Evolutionary conservation across 1,284 basidiomycete genomes (phyloP), one percentile per base, ranked within the genome.

Genomic region (Malassezia equina): DNA sequence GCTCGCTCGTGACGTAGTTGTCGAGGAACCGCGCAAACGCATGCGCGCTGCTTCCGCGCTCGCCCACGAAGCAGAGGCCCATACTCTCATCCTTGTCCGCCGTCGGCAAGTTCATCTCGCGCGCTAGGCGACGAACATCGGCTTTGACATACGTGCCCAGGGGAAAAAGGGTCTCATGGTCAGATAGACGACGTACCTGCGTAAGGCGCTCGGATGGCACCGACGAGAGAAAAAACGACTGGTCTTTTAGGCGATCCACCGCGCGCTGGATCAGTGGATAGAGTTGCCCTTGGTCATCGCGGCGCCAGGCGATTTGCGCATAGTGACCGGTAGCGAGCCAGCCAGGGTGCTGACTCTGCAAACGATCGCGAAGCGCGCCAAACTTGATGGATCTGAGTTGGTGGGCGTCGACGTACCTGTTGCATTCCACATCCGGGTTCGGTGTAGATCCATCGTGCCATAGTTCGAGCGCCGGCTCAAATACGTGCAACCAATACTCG

Each of bases 41-140:
- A 19, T 53, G 55, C 0, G 39, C 40, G 80, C 15, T 80, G 79
- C 65, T 84, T 82, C 75, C 90, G 2, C 71, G 60, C n/a, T 71
- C 58, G 24, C 91, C 93, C 7, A 96, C 84, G 64, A 96, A 96
- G 71, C 93, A 96, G n/a, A 96, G 81, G 0, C 93, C 93, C 85
- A 95, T 93, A 74, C 87, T 90, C 72, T 98, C 93, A 21, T 79
- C 80, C 51, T 88, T 80, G 1, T 81, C 78, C 1, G 89, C 88
- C 0, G 86, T 94, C 2, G 85, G 84, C 9, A 98, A 77, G 0
- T 74, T 76, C 72, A 81, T 82, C 36, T 81, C 73, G 4, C 76
- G 75, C 0, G 93, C 93, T n/a, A 94, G 76, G 54, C 80, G 78
- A n/a, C 88, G 80, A 0, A 95, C 88, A 59, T 85, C 77, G 0